phyloP scores from a whole-genome alignment of 2,329 filamentous ascomycete species.

The Microcyclosporella mali region DNA sequence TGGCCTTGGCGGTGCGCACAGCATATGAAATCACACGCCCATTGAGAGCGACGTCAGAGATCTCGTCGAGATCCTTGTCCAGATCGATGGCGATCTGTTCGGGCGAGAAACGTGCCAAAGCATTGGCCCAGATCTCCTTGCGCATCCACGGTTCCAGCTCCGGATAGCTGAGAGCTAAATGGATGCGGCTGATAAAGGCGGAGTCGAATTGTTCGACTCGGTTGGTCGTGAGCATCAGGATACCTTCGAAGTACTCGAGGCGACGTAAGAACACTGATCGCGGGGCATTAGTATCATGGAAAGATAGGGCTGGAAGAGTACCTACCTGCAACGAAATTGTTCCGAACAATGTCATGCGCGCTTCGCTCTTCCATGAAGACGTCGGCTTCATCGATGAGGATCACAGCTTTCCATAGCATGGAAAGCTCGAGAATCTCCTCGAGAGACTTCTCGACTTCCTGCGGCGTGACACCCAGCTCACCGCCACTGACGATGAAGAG shows the following conservation, averaged over 20 bases:
- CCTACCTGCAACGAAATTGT: constrained; percentile 5
- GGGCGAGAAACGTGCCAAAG: constrained; percentile 26
- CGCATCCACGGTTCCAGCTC: constrained; percentile 61
- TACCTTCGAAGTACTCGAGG: constrained; percentile 54
- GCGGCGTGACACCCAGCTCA: background rate
- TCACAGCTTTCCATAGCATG: constrained; percentile 1
- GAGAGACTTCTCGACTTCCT: constrained; percentile 1
- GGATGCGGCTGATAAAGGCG: constrained; percentile 77
- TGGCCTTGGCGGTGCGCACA: constrained; percentile 72
- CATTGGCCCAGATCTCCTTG: constrained; percentile 60
- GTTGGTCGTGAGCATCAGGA: constrained; percentile 80
- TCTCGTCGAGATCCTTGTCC: constrained; percentile 12
- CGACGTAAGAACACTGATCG: constrained; percentile 11
- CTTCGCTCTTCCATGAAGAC: constrained; percentile 1
- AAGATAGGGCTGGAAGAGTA: background rate
- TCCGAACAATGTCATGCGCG: constrained; percentile 4
- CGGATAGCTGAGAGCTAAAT: constrained; percentile 73
- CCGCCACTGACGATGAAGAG: constrained; percentile 1
- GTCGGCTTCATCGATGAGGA: constrained; percentile 1
- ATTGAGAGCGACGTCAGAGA: constrained; percentile 63
- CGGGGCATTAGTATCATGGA: background rate
- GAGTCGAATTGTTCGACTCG: constrained; percentile 79
- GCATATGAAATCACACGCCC: constrained; percentile 79
- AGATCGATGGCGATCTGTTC: constrained; percentile 1
- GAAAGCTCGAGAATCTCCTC: constrained; percentile 2